These are phyloP conservation scores for Didymosphaeria variabile DNA, from an alignment of 2,329 filamentous ascomycete species.

Conservation along the genomic window DNA sequence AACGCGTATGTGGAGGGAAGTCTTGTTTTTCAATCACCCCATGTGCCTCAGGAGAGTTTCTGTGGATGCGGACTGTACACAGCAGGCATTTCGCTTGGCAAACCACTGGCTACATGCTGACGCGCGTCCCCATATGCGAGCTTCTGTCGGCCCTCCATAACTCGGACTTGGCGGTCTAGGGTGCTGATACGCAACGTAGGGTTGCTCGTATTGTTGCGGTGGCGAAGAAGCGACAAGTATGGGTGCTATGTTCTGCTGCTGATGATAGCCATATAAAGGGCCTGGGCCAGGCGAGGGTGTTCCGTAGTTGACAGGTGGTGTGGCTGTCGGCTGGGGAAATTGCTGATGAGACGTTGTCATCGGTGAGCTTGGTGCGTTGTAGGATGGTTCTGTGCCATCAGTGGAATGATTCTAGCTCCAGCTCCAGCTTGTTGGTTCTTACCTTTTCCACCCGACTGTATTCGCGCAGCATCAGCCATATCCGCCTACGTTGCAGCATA, in stretches of 20 bases:
- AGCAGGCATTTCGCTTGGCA: slow-evolving; percentile 6
- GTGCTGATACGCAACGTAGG: slow-evolving; percentile 1
- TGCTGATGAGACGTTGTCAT: not conserved
- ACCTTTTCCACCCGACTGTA: too few relatives aligned
- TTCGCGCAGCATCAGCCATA: not conserved
- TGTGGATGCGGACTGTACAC: slow-evolving; percentile 9
- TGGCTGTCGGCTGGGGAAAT: not conserved
- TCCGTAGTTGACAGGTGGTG: not conserved
- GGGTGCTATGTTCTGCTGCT: not conserved
- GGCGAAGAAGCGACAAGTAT: slow-evolving; percentile 1
- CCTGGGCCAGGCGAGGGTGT: too few relatives aligned
- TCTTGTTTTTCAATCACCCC: not conserved
- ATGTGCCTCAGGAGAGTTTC: not conserved
- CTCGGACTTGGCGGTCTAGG: slow-evolving; percentile 4
- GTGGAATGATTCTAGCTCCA: not conserved
- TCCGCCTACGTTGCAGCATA: too few relatives aligned
- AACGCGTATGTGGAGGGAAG: not conserved
- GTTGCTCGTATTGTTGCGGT: slow-evolving; percentile 2
- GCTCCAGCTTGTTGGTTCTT: too few relatives aligned
- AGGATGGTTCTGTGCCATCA: not conserved
- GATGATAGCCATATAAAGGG: not conserved
- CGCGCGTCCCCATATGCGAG: not conserved
- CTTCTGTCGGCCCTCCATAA: not conserved
- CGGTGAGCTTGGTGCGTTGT: not conserved
- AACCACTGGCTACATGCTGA: not conserved